Base-by-base conservation (phyloP, 169 alveolate species). In the Cryptosporidium viatorum region DNA sequence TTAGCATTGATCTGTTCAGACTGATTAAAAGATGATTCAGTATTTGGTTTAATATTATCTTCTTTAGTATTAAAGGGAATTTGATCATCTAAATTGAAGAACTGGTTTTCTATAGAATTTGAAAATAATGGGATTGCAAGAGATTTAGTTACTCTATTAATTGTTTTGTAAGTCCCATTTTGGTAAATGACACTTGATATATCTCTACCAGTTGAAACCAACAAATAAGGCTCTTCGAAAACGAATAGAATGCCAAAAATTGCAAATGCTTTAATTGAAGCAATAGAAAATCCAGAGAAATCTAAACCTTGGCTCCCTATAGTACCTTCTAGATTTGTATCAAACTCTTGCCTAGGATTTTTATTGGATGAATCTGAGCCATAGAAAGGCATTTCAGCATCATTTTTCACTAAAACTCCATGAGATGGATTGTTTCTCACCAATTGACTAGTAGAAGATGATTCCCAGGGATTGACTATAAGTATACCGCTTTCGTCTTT, bases 401-500 rank as follows among this genome's bases (percentile, higher is more conserved):
- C 71, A 16, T n/a, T 33, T 35, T 29, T 65, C 51, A 33, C 26
- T 8, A 26, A 65, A n/a, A 3, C 33, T 16, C 52, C 6, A n/a
- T 29, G 3, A 3, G 67, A 23, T 8, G 67, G 37, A 26, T 37
- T 55, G 9, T 26, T 41, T 41, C 35, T n/a, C 37, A 18, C 67
- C 35, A 26, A 1, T 55, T 16, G 35, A 3, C 23, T 37, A 26
- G 3, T 0, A 41, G 48, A 41, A 41, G 67, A 9, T 21, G 67
- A 26, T 1, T 80, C 89, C 89, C 89, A 80, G 4, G 86, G 86
- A 80, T 80, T 59, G 45, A 80, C 18, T 29, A 80, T 8, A 21
- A 65, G 50, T 16, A 62, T 62, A 2, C 89, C 89, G 23, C 89
- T 80, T 16, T 80, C 89, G 33, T 80, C 89, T 45, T 80, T 80